phyloP scores from a whole-genome alignment of 768 basidiomycete genomes.

The Mycena leptocephala region DNA sequence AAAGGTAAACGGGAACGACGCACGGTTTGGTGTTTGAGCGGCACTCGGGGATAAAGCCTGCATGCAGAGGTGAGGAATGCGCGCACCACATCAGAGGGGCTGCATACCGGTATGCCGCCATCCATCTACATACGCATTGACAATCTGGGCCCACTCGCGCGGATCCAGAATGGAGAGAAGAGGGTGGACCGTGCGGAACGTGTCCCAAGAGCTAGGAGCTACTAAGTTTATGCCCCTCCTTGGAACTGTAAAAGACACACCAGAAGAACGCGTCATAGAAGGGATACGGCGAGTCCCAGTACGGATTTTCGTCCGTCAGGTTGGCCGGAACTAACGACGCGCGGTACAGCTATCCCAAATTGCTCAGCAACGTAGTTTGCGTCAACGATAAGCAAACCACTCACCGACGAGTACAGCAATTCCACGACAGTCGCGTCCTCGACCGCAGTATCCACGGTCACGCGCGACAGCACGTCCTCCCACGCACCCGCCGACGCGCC shows the following conservation, averaged over 20 bases:
- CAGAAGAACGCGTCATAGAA: conserved; percentile 70
- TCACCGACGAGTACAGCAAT: conserved; percentile 65
- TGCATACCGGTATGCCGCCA: conserved; percentile 62
- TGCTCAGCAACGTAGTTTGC: background rate
- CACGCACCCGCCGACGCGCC: conserved; percentile 55
- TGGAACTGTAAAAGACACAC: conserved; percentile 41
- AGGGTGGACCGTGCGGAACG: conserved; percentile 69
- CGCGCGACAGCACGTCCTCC: conserved; percentile 61
- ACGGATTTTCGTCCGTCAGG: conserved; percentile 66
- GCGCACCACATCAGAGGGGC: background rate
- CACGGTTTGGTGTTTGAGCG: conserved; percentile 66
- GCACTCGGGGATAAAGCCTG: conserved; percentile 68
- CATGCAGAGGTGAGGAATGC: background rate
- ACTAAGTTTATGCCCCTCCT: background rate
- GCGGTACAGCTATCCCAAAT: conserved; percentile 59
- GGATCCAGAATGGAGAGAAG: conserved; percentile 63
- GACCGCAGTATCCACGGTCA: conserved; percentile 49
- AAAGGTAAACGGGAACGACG: conserved; percentile 24
- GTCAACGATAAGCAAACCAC: conserved; percentile 13
- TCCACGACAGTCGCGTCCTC: conserved; percentile 62
- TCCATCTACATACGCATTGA: conserved; percentile 66
- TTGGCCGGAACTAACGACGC: conserved; percentile 68
- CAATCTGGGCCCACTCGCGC: conserved; percentile 63
- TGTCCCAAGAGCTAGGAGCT: conserved; percentile 65
- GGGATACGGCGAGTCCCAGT: conserved; percentile 62